These are phyloP conservation scores for Stachybotrys elegans DNA, from an alignment of 2,329 filamentous ascomycete species.

Conservation along the genomic window DNA sequence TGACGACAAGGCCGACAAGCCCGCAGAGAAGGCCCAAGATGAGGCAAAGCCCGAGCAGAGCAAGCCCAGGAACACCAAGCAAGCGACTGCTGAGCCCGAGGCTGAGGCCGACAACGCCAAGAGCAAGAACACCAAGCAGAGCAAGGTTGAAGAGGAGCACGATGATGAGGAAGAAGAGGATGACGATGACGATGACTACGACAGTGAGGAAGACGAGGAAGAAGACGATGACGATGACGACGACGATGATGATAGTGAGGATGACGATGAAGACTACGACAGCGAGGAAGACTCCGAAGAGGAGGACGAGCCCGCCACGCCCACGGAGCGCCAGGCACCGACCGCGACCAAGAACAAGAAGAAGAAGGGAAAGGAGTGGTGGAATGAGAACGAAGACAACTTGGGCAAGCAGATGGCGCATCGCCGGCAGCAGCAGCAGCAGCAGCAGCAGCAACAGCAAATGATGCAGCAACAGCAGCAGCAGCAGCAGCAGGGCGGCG, in stretches of 20 bases:
- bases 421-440: slow-evolving; percentile 11
- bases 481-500: slow-evolving; percentile 12
- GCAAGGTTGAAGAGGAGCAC: slow-evolving; percentile 5
- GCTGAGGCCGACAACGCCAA: neutral
- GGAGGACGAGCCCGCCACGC: slow-evolving; percentile 16
- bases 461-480: slow-evolving; percentile 11
- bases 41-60: slow-evolving; percentile 5
- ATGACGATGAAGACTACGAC: slow-evolving; percentile 13
- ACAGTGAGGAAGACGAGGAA: slow-evolving; percentile 10
- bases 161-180: slow-evolving; percentile 12
- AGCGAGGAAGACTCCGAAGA: slow-evolving; percentile 13
- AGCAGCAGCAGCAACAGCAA: slow-evolving; percentile 13
- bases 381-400: slow-evolving; percentile 16
- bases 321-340: slow-evolving; percentile 3
- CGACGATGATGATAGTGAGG: slow-evolving; percentile 10
- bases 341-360: slow-evolving; percentile 10
- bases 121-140: neutral
- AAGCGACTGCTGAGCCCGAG: neutral
- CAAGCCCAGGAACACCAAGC: slow-evolving; percentile 1
- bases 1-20: slow-evolving; percentile 9
- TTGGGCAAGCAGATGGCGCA: slow-evolving; percentile 11
- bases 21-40: slow-evolving; percentile 1
- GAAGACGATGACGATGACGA: slow-evolving; percentile 10
- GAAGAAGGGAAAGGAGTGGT: slow-evolving; percentile 15
- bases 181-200: slow-evolving; percentile 13